A percentile compares a stretch with the other conserved stretches of the same genome.
Conservation (phyloP, 1,284 basidiomycete species). For the Cryptococcus jaspeensis region DNA sequence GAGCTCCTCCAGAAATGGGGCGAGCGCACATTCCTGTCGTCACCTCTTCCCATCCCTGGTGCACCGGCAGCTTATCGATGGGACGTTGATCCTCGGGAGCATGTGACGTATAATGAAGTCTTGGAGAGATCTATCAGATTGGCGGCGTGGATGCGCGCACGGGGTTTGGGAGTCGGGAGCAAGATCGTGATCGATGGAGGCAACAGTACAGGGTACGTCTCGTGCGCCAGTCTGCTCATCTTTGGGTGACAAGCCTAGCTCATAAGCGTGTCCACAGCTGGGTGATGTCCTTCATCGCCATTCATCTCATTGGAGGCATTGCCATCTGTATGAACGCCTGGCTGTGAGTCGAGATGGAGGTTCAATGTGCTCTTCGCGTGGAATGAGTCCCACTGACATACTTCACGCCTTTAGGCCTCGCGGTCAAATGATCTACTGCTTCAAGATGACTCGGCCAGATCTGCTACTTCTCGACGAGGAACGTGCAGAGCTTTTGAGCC, state of each 20-base stretch:
- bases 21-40: conserved; percentile 35
- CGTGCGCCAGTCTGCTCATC: background rate
- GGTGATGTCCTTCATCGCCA: conserved; percentile 36
- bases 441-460: conserved; percentile 26
- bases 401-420: conserved; percentile 4
- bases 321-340: conserved; percentile 41
- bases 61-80: background rate
- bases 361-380: background rate
- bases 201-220: conserved; percentile 36
- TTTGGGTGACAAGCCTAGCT: background rate
- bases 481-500: conserved; percentile 20
- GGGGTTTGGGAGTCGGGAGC: conserved; percentile 30
- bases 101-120: conserved; percentile 31
- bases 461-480: conserved; percentile 37
- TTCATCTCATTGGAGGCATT: conserved; percentile 40
- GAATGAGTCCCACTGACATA: background rate
- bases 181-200: conserved; percentile 37
- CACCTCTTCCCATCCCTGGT: conserved; percentile 17
- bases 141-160: conserved; percentile 32
- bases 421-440: conserved; percentile 27
- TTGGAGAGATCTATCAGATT: conserved; percentile 18
- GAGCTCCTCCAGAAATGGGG: conserved; percentile 21
- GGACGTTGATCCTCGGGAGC: conserved; percentile 12
- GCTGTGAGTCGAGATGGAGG: conserved; percentile 28
- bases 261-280: conserved; percentile 22